phyloP scores from a whole-genome alignment of 805 yeast genomes.

The Lipomyces spencermartinsiae region DNA sequence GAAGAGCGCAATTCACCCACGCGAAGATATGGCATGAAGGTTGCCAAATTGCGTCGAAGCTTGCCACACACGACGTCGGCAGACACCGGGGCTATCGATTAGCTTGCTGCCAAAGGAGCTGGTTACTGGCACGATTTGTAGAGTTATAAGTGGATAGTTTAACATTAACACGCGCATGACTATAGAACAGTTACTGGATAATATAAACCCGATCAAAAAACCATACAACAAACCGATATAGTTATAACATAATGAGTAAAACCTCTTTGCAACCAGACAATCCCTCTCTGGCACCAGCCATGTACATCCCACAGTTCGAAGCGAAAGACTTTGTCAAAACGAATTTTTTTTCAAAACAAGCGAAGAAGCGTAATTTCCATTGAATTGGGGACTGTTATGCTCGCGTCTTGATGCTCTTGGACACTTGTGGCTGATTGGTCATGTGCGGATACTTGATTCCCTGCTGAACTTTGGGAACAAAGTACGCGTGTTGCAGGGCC shows the following conservation, averaged over 20 bases:
- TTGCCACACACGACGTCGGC: background rate
- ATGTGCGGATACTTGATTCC: conserved; percentile 10
- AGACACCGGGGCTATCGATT: background rate
- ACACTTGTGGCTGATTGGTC: conserved; percentile 13
- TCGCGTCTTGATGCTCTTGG: conserved; percentile 15
- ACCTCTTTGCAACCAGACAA: background rate
- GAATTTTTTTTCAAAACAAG: background rate
- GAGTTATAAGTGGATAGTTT: background rate
- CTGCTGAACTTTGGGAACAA: conserved; percentile 42
- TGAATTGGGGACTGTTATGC: background rate
- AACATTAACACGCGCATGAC: background rate
- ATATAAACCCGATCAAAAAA: background rate
- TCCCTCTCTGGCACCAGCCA: background rate
- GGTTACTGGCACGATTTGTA: no score
- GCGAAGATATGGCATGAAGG: background rate
- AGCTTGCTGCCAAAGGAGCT: background rate
- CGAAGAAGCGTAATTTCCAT: background rate
- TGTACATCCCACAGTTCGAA: background rate
- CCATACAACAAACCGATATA: background rate
- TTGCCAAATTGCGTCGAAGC: background rate
- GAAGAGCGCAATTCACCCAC: background rate
- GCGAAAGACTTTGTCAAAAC: background rate
- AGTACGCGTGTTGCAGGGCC: conserved; percentile 88
- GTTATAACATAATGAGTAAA: background rate
- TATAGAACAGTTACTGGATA: background rate